phyloP scores from a whole-genome alignment of 208 protist genomes.

The Herpetomonas samuelpessoai region DNA sequence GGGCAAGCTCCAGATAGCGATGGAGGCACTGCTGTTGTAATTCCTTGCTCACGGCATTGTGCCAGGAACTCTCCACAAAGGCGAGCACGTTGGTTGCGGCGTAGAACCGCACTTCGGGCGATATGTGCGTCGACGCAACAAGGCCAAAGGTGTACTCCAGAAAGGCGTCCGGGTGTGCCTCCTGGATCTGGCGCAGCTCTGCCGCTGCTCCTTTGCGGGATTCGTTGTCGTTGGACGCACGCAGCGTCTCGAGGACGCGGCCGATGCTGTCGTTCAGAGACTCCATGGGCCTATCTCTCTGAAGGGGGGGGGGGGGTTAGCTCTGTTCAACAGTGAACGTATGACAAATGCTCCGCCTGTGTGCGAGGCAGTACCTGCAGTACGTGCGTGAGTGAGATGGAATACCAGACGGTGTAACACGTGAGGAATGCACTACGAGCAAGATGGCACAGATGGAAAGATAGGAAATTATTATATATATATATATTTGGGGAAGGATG shows the following conservation, averaged over 20 bases:
- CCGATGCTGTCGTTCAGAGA: too few species aligned
- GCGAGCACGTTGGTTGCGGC: conserved; percentile 40
- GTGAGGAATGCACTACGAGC: too few species aligned
- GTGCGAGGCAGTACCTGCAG: too few species aligned
- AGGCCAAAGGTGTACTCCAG: conserved; percentile 50
- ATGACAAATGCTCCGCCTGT: too few species aligned
- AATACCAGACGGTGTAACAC: too few species aligned
- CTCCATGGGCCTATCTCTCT: too few species aligned
- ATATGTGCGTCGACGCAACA: conserved; percentile 26
- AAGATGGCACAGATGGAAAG: too few species aligned
- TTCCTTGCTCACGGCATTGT: conserved; percentile 23
- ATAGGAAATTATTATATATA: too few species aligned
- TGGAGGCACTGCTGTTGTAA: conserved; percentile 30
- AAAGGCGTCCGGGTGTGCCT: conserved; percentile 51
- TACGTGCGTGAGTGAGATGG: too few species aligned
- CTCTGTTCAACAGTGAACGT: too few species aligned
- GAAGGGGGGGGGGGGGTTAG: conserved; percentile 1
- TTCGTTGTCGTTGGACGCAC: conserved; percentile 55
- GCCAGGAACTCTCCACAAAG: conserved; percentile 77
- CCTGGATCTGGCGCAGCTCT: conserved; percentile 56
- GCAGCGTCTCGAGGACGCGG: conserved; percentile 40
- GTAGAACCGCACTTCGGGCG: conserved; percentile 61
- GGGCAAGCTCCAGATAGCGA: conserved; percentile 40
- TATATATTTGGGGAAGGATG: conserved; percentile 3
- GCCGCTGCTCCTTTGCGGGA: conserved; percentile 45